Base-by-base conservation (phyloP, 2,329 filamentous ascomycete species). In the Amauroascus niger region DNA sequence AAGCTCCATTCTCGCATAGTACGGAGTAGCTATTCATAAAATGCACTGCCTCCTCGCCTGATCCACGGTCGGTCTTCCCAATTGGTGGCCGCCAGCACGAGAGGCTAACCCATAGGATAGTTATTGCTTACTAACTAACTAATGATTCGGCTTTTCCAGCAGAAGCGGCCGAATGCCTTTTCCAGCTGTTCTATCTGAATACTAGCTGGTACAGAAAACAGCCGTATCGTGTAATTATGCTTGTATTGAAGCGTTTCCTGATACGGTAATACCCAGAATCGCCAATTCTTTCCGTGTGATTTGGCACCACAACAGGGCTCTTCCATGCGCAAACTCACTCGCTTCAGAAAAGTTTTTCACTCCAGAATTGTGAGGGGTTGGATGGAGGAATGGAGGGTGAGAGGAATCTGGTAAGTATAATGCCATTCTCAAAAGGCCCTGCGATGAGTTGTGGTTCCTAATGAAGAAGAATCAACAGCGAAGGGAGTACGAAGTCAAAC, bases 241-340 rank as follows among this genome's bases (percentile, higher is more conserved):
- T 20, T 6, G 41, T 45, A 45, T 45, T 45, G 41, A n/a, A 28
- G 24, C 8, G 26, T 37, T n/a, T 26, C 46, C 33, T 33, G 28
- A 46, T 46, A 11, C 44, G 44, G 46, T 39, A 37, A 26, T 11
- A 26, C 46, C 22, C 33, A 22, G 2, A 24, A 18, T 49, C 46
- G 46, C 46, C 32, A 49, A 49, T 26, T 49, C 46, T 49, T 49
- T 32, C 46, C 46, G 9, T 28, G 32, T 18, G 46, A 39, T n/a
- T 9, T 9, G 30, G 8, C 32, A 28, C 20, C 14, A 22, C 46
- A 39, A 49, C 46, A 49, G 33, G 46, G 46, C 46, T 39, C 20
- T 40, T 39, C 46, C 46, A 49, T 49, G 46, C 46, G 11, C 22
- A 37, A 35, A 18, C 9, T 24, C 8, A 11, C 16, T 9, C 24